A percentile compares a stretch with the other conserved stretches of the same genome.
These are phyloP conservation scores for Coemansia sp. DNA, from an alignment of 192 early-diverging fungal genomes.

Conservation along the genomic window DNA sequence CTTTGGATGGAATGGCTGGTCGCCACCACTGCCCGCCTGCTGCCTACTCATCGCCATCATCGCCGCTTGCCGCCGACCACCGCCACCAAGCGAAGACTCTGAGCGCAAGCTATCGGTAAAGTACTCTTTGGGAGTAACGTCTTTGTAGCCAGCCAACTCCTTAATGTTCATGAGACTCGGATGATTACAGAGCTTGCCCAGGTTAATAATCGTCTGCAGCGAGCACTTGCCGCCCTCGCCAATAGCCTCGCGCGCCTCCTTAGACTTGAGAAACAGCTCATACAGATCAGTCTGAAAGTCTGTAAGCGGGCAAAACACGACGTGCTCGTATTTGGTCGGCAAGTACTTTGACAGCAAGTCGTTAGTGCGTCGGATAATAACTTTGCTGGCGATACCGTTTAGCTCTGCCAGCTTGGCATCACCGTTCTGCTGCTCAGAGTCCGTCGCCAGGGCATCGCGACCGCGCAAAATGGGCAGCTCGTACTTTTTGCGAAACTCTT, in stretches of 20 bases:
- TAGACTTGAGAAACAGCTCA: slow-evolving; percentile 76
- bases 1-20: slow-evolving; percentile 57
- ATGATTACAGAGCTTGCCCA: slow-evolving; percentile 99
- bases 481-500: slow-evolving; percentile 90
- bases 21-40: slow-evolving; percentile 1
- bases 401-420: slow-evolving; percentile 88
- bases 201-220: slow-evolving; percentile 84
- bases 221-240: slow-evolving; percentile 80
- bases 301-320: slow-evolving; percentile 91
- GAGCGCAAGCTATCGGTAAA: slow-evolving; percentile 34
- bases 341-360: slow-evolving; percentile 97
- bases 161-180: slow-evolving; percentile 80
- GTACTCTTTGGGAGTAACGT: slow-evolving; percentile 60
- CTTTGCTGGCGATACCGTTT: slow-evolving; percentile 83
- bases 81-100: background rate
- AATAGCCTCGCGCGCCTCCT: slow-evolving; percentile 57
- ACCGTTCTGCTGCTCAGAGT: slow-evolving; percentile 73
- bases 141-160: slow-evolving; percentile 61
- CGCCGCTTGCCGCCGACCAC: slow-evolving; percentile 14
- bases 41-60: slow-evolving; percentile 10
- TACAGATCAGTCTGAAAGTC: slow-evolving; percentile 82
- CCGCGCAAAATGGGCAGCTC: slow-evolving; percentile 95
- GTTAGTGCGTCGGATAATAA: slow-evolving; percentile 97
- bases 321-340: slow-evolving; percentile 96
- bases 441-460: slow-evolving; percentile 86